A percentile compares a stretch with the other conserved stretches of the same genome.
Conservation (phyloP, 176 grass and related monocot genomes). For the Cenchrus purpureus region DNA sequence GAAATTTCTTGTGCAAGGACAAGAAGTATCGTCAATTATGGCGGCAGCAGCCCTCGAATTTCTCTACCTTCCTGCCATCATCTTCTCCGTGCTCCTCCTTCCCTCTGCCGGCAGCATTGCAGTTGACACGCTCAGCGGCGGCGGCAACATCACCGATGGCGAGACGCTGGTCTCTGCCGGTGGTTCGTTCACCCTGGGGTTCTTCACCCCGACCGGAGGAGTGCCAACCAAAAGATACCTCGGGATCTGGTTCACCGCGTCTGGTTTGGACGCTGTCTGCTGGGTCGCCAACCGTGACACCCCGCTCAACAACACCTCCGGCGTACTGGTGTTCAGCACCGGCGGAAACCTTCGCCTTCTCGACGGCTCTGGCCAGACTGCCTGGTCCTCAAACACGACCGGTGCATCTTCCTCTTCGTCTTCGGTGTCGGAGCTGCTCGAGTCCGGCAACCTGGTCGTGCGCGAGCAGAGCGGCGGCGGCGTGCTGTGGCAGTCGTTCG, state of each 20-base stretch:
- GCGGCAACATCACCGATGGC: too few relatives aligned
- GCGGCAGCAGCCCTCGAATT: background rate
- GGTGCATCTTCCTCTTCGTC: too few relatives aligned
- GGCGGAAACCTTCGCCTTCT: background rate
- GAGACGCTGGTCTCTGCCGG: too few relatives aligned
- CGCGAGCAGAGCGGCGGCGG: background rate
- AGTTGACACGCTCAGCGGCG: too few relatives aligned
- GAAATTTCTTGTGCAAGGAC: background rate
- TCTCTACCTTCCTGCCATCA: background rate
- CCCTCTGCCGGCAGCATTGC: too few relatives aligned
- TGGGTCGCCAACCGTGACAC: constrained; percentile 66
- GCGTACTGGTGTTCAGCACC: background rate
- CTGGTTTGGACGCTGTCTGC: background rate
- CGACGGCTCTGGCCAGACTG: background rate
- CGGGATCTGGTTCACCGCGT: constrained; percentile 50
- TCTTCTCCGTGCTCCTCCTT: background rate
- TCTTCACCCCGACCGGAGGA: constrained; percentile 25
- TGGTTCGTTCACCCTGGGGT: too few relatives aligned
- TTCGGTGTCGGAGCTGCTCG: too few relatives aligned
- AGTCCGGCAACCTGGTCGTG: constrained; percentile 28
- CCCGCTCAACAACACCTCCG: constrained; percentile 26
- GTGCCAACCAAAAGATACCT: constrained; percentile 28
- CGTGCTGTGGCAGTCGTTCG: constrained; percentile 15
- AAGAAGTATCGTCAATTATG: background rate
- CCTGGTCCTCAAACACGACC: constrained; percentile 50